Evolutionary conservation across 2,329 filamentous ascomycete species (phyloP), one percentile per base, ranked within the genome.

Genomic region (Fusarium sp.): DNA sequence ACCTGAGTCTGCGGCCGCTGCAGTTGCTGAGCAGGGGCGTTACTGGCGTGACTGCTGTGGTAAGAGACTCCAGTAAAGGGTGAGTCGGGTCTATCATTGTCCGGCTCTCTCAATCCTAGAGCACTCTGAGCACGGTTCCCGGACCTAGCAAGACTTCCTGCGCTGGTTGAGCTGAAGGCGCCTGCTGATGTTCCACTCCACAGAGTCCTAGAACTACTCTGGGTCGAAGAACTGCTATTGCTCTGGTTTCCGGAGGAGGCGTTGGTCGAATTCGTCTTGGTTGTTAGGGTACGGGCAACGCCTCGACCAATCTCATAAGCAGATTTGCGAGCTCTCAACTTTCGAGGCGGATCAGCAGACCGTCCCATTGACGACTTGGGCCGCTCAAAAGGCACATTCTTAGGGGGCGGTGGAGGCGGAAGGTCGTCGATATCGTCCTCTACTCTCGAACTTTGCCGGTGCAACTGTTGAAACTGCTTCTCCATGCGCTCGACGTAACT

Each of bases 401-500:
- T 92, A 10, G 89, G 89, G 2, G 76, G 76, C 16, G 92, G 91
- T 2, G 92, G 92, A 14, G 91, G 90, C 8, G 91, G 88, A 18
- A 91, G 90, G 18, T 85, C 85, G 45, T 87, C 86, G 52, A 88
- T 85, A 30, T 78, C 73, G 27, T 75, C 64, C 30, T 69, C 71
- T 39, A 84, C 80, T 48, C 86, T 87, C 18, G 85, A 82, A 72
- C 86, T 89, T 48, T 91, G 85, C 60, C 91, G 88, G 63, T 95
- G 93, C 86, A 95, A 90, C 71, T 90, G 90, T 58, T 91, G 89
- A 45, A 98, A 84, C 39, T 94, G 91, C 74, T 90, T 93, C 81
- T 98, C 96, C 95, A 98, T 98, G 58, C 95, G 90, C 78, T 97
- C 91, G 6, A 97, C 95, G 78, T 98, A 98, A 78, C 93, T 95